phyloP scores from a whole-genome alignment of 139 green algal species.

The Ettlia oleoabundans region DNA sequence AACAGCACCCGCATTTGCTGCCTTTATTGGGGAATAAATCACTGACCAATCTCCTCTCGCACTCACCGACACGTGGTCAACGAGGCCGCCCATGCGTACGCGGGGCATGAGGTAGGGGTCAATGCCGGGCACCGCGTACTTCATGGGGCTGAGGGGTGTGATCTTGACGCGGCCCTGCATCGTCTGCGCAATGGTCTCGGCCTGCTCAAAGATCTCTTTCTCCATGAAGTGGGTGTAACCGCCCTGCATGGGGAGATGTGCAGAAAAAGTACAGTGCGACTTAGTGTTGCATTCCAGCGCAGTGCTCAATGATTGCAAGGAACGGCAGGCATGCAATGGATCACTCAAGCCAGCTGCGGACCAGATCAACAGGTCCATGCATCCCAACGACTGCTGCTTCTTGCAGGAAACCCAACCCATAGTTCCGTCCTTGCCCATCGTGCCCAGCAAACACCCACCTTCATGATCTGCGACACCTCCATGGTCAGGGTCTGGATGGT shows the following conservation, averaged over 20 bases:
- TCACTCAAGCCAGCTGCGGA: no score
- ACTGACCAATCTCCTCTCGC: not conserved
- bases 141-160: constrained; percentile 38
- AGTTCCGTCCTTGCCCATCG: not conserved
- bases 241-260: constrained; percentile 58
- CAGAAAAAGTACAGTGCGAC: no score
- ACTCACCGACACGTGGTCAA: constrained; percentile 54
- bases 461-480: constrained; percentile 98
- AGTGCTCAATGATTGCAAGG: no score
- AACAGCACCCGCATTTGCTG: not conserved
- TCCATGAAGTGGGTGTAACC: constrained; percentile 95
- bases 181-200: constrained; percentile 85
- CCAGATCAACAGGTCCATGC: not conserved
- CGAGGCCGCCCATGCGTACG: constrained; percentile 86
- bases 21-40: no score
- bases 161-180: constrained; percentile 81
- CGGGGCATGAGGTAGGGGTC: constrained; percentile 61
- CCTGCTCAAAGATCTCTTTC: constrained; percentile 97
- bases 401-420: not conserved
- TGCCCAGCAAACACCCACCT: constrained; percentile 62
- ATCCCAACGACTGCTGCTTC: not conserved
- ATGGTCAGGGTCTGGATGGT: constrained; percentile 89
- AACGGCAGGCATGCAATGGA: no score
- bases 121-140: constrained; percentile 39
- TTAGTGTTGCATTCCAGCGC: no score